phyloP scores from a whole-genome alignment of 2,329 filamentous ascomycete species.

The Ophidiomyces ophidiicola region DNA sequence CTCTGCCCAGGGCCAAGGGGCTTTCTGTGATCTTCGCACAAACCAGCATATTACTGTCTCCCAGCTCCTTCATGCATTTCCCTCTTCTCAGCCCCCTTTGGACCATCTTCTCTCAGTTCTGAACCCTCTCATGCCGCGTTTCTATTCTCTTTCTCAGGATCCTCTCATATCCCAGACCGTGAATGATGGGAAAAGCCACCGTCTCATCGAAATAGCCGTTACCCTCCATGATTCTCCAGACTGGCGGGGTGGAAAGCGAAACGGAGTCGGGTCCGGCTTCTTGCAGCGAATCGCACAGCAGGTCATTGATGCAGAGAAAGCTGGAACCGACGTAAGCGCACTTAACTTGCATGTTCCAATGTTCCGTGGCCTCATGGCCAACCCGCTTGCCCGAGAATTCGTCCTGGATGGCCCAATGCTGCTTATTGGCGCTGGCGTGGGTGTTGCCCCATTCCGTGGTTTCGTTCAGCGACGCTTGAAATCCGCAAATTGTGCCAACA shows the following conservation, averaged over 20 bases:
- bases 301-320: constrained; percentile 55
- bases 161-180: constrained; percentile 66
- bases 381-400: constrained; percentile 85
- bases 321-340: constrained; percentile 40
- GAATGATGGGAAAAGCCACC: constrained; percentile 57
- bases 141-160: constrained; percentile 96
- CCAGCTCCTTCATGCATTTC: constrained; percentile 83
- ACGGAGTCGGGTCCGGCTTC: constrained; percentile 84
- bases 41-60: constrained; percentile 73
- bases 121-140: constrained; percentile 86
- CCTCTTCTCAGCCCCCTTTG: constrained; percentile 77
- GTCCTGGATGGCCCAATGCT: constrained; percentile 93
- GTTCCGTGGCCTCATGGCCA: constrained; percentile 97
- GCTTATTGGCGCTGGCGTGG: constrained; percentile 88
- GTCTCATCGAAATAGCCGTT: constrained; percentile 90
- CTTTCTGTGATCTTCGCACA: constrained; percentile 89
- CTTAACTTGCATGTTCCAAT: constrained; percentile 72
- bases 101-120: constrained; percentile 68
- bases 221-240: constrained; percentile 79
- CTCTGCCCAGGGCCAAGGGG: constrained; percentile 78
- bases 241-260: constrained; percentile 60
- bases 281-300: constrained; percentile 71
- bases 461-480: constrained; percentile 91
- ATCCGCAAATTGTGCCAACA: constrained; percentile 92
- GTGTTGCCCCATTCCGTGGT: constrained; percentile 91